Conservation (phyloP, 1,284 basidiomycete species). For the Quambalaria eucalypti region DNA sequence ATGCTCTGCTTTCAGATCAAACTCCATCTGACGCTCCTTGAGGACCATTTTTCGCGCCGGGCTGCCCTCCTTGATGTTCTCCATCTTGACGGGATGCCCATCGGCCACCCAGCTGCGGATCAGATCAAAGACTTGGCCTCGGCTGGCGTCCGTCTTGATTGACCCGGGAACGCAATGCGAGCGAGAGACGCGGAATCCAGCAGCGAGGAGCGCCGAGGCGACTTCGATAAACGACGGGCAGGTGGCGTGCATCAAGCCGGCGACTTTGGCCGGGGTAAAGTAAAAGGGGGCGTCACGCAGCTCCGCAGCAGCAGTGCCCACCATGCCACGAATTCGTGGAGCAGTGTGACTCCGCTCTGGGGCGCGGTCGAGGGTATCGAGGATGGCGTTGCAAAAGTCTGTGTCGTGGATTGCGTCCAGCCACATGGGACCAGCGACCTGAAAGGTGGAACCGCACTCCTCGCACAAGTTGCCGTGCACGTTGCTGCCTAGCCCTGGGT, state of each 20-base stretch:
- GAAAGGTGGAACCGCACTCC: not conserved
- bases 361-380: constrained; percentile 62
- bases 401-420: constrained; percentile 73
- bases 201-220: constrained; percentile 72
- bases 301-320: constrained; percentile 77
- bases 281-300: constrained; percentile 67
- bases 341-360: constrained; percentile 61
- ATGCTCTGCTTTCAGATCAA: constrained; percentile 18
- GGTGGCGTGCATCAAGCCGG: constrained; percentile 68
- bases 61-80: constrained; percentile 54
- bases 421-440: constrained; percentile 95
- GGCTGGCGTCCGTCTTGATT: constrained; percentile 76
- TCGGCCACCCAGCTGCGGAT: constrained; percentile 65
- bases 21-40: constrained; percentile 49
- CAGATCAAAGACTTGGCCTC: constrained; percentile 68
- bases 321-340: constrained; percentile 85
- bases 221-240: constrained; percentile 18
- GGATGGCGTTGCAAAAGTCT: constrained; percentile 63
- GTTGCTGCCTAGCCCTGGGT: constrained; percentile 57
- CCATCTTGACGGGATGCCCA: constrained; percentile 68
- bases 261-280: constrained; percentile 75
- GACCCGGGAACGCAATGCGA: constrained; percentile 83
- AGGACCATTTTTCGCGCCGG: constrained; percentile 60
- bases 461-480: not conserved
- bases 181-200: constrained; percentile 72